Conservation (phyloP, 345 rosid genomes). For the Zanthoxylum bungeanum region DNA sequence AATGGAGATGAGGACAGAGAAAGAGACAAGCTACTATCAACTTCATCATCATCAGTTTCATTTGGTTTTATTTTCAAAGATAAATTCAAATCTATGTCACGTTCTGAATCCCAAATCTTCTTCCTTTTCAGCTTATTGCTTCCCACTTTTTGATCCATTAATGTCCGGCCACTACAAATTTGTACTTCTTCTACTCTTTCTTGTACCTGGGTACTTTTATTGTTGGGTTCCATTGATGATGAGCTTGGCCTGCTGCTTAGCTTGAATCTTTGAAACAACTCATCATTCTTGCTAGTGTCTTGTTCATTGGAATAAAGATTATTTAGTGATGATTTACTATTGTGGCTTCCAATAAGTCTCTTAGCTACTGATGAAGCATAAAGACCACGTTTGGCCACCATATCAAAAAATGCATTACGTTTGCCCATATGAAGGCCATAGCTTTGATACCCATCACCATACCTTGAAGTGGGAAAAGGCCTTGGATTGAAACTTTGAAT, state of each 20-base stretch:
- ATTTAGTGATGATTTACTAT: conserved; percentile 26
- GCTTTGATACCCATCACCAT: conserved; percentile 34
- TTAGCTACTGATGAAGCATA: conserved; percentile 34
- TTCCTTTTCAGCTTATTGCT: conserved; percentile 40
- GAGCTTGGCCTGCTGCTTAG: conserved; percentile 20
- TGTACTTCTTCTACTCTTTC: conserved; percentile 20
- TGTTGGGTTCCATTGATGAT: conserved; percentile 19
- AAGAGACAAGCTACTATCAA: conserved; percentile 50
- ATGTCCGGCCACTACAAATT: conserved; percentile 4
- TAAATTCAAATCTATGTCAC: conserved; percentile 66
- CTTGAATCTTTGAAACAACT: conserved; percentile 32
- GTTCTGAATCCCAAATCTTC: conserved; percentile 37
- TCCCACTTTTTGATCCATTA: conserved; percentile 20
- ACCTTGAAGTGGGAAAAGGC: conserved; percentile 37
- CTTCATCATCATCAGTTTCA: conserved; percentile 12
- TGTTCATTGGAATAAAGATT: conserved; percentile 24
- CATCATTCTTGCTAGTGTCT: conserved; percentile 14
- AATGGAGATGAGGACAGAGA: conserved; percentile 56
- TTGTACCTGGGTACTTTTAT: conserved; percentile 10
- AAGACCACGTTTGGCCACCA: conserved; percentile 28
- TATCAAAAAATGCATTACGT: conserved; percentile 15
- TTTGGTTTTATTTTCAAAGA: conserved; percentile 42
- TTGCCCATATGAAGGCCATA: conserved; percentile 22
- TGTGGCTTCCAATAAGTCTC: conserved; percentile 26
- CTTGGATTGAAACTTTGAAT: conserved; percentile 50